These are phyloP conservation scores for Truncatella angustata DNA, from an alignment of 2,329 filamentous ascomycete genomes.

Conservation along the genomic window DNA sequence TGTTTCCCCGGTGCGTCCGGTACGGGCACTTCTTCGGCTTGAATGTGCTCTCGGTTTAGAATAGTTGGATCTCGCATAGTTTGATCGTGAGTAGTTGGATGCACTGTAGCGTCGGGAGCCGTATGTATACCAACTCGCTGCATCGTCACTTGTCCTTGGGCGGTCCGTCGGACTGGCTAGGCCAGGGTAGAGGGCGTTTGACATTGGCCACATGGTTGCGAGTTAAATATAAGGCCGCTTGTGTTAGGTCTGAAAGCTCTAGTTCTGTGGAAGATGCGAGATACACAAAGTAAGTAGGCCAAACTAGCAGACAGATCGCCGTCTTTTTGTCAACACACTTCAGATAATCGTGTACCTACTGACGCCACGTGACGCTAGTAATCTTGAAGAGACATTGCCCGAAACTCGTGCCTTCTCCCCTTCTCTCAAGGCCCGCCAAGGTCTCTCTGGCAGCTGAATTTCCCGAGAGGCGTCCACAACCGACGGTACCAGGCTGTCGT, in stretches of 20 bases:
- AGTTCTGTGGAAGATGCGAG: too few species aligned
- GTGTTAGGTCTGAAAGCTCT: neutral
- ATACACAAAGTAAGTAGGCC: neutral
- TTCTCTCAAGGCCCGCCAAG: too few species aligned
- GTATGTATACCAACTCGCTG: conserved; percentile 1
- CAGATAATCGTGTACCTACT: too few species aligned
- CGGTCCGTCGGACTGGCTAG: conserved; percentile 4
- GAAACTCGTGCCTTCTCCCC: neutral
- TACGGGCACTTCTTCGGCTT: neutral
- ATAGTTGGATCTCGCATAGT: neutral
- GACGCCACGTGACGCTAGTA: neutral
- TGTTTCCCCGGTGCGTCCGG: neutral
- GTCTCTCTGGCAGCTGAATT: too few species aligned
- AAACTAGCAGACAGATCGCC: neutral
- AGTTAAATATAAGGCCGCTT: neutral
- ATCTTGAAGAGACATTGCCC: neutral
- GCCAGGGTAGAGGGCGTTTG: conserved; percentile 11
- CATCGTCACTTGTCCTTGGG: conserved; percentile 1
- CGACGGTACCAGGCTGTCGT: too few species aligned
- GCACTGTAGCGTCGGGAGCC: conserved; percentile 4
- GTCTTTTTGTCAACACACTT: conserved; percentile 2
- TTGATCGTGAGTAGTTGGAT: conserved; percentile 3
- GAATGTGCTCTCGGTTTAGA: neutral
- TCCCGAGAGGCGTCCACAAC: too few species aligned
- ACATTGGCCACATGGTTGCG: conserved; percentile 9